A percentile compares a stretch with the other conserved stretches of the same genome.
These are phyloP conservation scores for Entomortierella lignicola DNA, from an alignment of 192 early-diverging fungal genomes.

Conservation along the genomic window DNA sequence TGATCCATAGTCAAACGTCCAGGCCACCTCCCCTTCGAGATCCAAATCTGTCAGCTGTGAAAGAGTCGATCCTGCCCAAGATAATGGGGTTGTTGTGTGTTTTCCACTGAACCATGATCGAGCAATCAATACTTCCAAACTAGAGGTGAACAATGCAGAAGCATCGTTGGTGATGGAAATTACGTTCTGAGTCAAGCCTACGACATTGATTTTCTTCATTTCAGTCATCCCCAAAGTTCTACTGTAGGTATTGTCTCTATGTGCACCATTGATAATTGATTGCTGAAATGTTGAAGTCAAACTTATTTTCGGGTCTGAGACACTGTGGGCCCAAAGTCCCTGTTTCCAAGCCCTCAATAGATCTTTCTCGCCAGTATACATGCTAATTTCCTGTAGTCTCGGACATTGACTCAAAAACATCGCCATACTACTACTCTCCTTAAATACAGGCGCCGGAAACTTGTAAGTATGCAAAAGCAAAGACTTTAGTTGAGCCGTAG, in stretches of 20 bases:
- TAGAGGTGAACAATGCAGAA: constrained; percentile 17
- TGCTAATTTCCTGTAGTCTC: constrained; percentile 17
- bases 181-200: constrained; percentile 30
- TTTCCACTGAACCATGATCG: constrained; percentile 48
- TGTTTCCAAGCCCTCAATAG: constrained; percentile 28
- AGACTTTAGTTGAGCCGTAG: constrained; percentile 9
- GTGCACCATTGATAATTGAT: not conserved
- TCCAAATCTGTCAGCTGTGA: constrained; percentile 16
- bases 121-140: constrained; percentile 10
- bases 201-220: constrained; percentile 27
- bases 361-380: constrained; percentile 21
- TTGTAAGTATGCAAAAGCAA: constrained; percentile 26
- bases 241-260: not conserved
- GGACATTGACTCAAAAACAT: constrained; percentile 23
- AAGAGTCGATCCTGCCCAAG: constrained; percentile 22
- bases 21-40: constrained; percentile 45
- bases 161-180: constrained; percentile 33
- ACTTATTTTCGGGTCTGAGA: not conserved
- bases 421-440: constrained; percentile 5
- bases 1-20: constrained; percentile 42
- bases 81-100: constrained; percentile 10
- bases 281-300: not conserved
- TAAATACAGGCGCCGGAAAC: constrained; percentile 19
- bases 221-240: not conserved
- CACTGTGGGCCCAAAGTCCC: not conserved